Evolutionary conservation across 164 flowering plant species (phyloP), one percentile per base, ranked within the genome.

Genomic region (Vitis cinerea): DNA sequence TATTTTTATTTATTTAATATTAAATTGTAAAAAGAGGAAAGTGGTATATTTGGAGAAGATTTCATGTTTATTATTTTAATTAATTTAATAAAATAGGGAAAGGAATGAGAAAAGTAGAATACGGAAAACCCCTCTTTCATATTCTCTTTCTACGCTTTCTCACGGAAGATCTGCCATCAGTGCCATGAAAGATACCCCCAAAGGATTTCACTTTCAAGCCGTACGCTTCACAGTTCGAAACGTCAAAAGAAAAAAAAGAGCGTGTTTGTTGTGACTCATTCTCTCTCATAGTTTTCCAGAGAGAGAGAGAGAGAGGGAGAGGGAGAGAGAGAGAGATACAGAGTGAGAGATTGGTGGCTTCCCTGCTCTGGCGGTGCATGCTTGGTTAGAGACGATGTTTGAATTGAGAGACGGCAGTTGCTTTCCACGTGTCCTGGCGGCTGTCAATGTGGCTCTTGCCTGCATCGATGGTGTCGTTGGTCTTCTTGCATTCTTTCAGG

Each of bases 401-500:
- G 69, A 63, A 69, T 49, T 63, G 59, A 72, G 53, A 15, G 67
- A 67, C 15, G 71, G 68, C 49, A 69, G 69, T 66, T 83, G 87
- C 69, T 80, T 71, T 27, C 81, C 82, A 8, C 51, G 31, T 47
- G 59, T 50, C 1, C 27, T 85, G 61, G 17, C 76, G 30, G 80
- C 64, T 19, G 85, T 82, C 9, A 74, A 82, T 73, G 74, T 72
- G 59, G 81, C 50, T 69, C 82, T 87, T 57, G 84, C 84, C 58
- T 76, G 67, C 55, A 65, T 85, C 31, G 88, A 87, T 65, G 83
- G 65, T 19, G 31, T 64, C 29, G 71, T 87, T 50, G 85, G 82
- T 48, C 63, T 69, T 51, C 59, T 83, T 66, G 88, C 90, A 31
- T 77, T 87, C 70, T 74, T 47, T 59, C 89, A 86, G 89, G 89